Conservation (phyloP, 768 basidiomycete species). For the Suillus subaureus region DNA sequence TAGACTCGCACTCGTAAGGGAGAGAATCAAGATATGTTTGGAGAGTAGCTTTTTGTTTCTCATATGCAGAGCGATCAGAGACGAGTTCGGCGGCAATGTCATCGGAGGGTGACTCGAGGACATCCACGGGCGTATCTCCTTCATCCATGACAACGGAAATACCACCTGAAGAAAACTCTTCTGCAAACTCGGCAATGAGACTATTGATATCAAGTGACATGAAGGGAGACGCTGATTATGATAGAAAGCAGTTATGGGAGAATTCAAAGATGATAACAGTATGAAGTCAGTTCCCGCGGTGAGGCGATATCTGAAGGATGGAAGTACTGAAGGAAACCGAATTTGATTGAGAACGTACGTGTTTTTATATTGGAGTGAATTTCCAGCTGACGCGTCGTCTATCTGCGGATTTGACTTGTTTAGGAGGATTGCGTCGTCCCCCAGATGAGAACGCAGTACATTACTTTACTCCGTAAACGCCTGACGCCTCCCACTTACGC, state of each 20-base stretch:
- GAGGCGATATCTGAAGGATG: neutral
- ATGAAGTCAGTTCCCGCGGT: slow-evolving; percentile 2
- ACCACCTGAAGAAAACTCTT: slow-evolving; percentile 20
- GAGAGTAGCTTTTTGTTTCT: slow-evolving; percentile 62
- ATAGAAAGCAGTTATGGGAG: slow-evolving; percentile 4
- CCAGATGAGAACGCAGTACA: slow-evolving; percentile 18
- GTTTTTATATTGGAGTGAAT: slow-evolving; percentile 14
- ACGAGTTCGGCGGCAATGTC: slow-evolving; percentile 24
- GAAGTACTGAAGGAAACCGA: slow-evolving; percentile 16
- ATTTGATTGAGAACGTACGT: slow-evolving; percentile 25
- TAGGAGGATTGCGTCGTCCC: slow-evolving; percentile 7
- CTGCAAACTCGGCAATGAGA: slow-evolving; percentile 28
- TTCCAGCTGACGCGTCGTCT: slow-evolving; percentile 33
- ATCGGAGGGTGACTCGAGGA: slow-evolving; percentile 43
- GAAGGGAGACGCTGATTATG: neutral
- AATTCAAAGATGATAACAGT: neutral
- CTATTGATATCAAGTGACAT: slow-evolving; percentile 24
- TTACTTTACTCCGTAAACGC: neutral
- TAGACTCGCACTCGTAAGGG: slow-evolving; percentile 73
- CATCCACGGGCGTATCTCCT: slow-evolving; percentile 52
- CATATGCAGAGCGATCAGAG: slow-evolving; percentile 43
- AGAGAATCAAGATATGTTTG: slow-evolving; percentile 67
- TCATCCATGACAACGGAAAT: slow-evolving; percentile 53
- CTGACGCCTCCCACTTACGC: neutral
- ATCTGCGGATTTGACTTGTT: slow-evolving; percentile 7